Conservation (phyloP, 306 rosid species). For the Neltuma alba region DNA sequence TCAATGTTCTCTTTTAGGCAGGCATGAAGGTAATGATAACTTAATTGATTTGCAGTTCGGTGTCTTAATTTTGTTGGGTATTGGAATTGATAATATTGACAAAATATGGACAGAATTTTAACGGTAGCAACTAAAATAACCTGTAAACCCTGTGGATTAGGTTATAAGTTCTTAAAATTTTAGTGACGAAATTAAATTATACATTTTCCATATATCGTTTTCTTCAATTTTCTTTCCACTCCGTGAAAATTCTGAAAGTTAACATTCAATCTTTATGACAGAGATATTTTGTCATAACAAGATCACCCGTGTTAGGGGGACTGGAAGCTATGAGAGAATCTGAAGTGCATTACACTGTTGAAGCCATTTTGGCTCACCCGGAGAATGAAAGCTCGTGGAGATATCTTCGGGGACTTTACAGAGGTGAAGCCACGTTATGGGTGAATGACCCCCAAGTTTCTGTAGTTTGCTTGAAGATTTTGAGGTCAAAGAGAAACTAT, state of each 20-base stretch:
- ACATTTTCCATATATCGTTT: not conserved
- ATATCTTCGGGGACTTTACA: slow-evolving; percentile 90
- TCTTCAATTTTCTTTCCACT: slow-evolving; percentile 3
- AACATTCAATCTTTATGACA: slow-evolving; percentile 38
- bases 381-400: slow-evolving; percentile 96
- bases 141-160: not conserved
- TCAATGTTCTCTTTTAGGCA: not conserved
- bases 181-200: not conserved
- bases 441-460: slow-evolving; percentile 60
- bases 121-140: not conserved
- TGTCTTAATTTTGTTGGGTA: slow-evolving; percentile 12
- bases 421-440: slow-evolving; percentile 59
- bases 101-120: not conserved
- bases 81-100: not conserved
- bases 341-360: slow-evolving; percentile 73
- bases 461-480: slow-evolving; percentile 59
- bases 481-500: slow-evolving; percentile 50
- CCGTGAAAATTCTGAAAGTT: slow-evolving; percentile 21
- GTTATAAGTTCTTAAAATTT: not conserved
- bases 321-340: slow-evolving; percentile 70
- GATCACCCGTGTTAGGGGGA: slow-evolving; percentile 80
- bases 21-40: not conserved
- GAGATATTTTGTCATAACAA: slow-evolving; percentile 86
- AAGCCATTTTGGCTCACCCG: slow-evolving; percentile 67
- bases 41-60: not conserved